Conservation (phyloP, 768 basidiomycete genomes). For the Tubosaeta sp. region DNA sequence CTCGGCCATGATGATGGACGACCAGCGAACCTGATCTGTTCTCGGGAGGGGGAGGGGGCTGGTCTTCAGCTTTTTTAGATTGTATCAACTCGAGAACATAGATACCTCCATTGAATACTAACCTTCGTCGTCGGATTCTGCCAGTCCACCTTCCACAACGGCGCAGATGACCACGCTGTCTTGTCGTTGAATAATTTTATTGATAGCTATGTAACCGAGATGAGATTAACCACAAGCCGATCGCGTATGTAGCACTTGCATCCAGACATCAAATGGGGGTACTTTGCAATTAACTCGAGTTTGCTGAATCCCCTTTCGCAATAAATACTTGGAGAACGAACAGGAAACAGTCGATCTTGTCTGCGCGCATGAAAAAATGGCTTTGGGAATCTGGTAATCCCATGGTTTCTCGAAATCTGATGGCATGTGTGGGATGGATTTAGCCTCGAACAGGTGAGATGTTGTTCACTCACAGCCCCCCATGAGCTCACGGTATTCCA, state of each 20-base stretch:
- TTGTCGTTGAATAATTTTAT: conserved; percentile 45
- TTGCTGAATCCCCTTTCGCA: conserved; percentile 24
- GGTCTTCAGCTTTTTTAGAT: conserved; percentile 3
- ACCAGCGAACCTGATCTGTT: conserved; percentile 47
- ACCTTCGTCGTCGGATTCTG: conserved; percentile 31
- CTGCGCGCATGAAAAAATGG: conserved; percentile 20
- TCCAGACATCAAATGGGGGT: conserved; percentile 46
- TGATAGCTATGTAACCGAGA: conserved; percentile 39
- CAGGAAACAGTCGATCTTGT: conserved; percentile 16
- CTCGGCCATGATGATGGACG: conserved; percentile 33
- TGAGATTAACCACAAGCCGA: conserved; percentile 1
- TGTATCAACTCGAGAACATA: conserved; percentile 5
- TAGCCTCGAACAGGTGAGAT: neutral
- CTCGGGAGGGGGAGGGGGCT: conserved; percentile 38
- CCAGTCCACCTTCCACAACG: conserved; percentile 42
- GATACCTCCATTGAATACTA: conserved; percentile 12
- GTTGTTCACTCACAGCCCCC: conserved; percentile 18
- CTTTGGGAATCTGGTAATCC: conserved; percentile 20
- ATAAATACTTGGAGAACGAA: conserved; percentile 23
- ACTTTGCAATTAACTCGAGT: conserved; percentile 25
- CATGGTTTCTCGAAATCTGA: conserved; percentile 13
- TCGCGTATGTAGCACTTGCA: conserved; percentile 15
- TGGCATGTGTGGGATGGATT: neutral
- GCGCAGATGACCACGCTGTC: conserved; percentile 42
- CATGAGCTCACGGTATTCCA: conserved; percentile 14